Evolutionary conservation across 345 rosid genomes (phyloP).

Genomic region (Salix dunnii): DNA sequence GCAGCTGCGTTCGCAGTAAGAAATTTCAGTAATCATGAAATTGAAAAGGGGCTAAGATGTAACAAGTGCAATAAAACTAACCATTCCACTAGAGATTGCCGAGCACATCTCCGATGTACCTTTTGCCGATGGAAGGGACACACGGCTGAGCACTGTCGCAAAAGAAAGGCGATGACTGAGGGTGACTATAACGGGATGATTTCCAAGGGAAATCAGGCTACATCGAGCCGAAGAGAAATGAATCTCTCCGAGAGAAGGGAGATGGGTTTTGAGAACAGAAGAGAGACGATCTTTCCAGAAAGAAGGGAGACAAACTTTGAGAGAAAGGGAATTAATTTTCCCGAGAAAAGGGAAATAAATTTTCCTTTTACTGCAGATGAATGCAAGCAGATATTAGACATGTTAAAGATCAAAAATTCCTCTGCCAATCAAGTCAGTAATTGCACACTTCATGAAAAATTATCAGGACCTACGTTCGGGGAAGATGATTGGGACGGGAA

Average conservation of each 20-base stretch:
- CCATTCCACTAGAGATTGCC: background rate
- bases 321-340: too few species aligned
- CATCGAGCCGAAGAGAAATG: too few species aligned
- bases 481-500: background rate
- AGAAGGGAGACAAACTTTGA: background rate
- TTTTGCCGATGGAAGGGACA: background rate
- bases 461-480: background rate
- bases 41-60: background rate
- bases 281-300: background rate
- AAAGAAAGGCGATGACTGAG: background rate
- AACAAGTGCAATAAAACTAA: background rate
- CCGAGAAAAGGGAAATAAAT: background rate
- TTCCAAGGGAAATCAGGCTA: too few species aligned
- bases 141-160: background rate
- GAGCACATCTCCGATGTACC: background rate
- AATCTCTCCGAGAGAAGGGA: background rate
- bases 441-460: background rate
- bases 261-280: background rate
- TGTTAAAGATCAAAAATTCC: background rate
- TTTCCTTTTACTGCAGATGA: background rate
- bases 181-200: too few species aligned
- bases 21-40: too few species aligned
- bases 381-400: background rate
- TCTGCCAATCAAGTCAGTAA: background rate
- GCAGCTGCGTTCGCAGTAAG: too few species aligned